Conservation (phyloP, 345 rosid species). For the Passiflora organensis region DNA sequence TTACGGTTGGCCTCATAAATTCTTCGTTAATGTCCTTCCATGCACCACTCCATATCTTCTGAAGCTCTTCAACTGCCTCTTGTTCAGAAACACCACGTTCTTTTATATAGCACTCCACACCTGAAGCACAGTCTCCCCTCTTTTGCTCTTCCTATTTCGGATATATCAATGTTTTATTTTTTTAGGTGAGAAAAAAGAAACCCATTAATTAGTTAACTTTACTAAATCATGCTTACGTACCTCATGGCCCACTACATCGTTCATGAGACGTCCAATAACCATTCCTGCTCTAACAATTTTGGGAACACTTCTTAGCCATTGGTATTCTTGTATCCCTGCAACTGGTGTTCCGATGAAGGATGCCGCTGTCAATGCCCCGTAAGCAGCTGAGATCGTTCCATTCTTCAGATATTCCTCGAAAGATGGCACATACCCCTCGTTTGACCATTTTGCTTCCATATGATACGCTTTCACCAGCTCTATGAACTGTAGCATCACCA, state of each 20-base stretch:
- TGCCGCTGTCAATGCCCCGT: slow-evolving; percentile 8
- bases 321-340: slow-evolving; percentile 14
- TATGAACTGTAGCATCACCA: slow-evolving; percentile 13
- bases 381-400: slow-evolving; percentile 10
- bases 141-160: slow-evolving; percentile 11
- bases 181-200: neutral
- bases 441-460: slow-evolving; percentile 28
- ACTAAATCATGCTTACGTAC: slow-evolving; percentile 2
- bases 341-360: slow-evolving; percentile 25
- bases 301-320: slow-evolving; percentile 15
- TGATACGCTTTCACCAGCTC: slow-evolving; percentile 10
- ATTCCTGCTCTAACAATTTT: slow-evolving; percentile 18
- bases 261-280: slow-evolving; percentile 24
- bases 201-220: slow-evolving; percentile 3
- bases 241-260: slow-evolving; percentile 21
- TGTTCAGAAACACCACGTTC: neutral
- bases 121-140: slow-evolving; percentile 16
- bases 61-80: neutral
- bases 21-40: slow-evolving; percentile 6
- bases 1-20: slow-evolving; percentile 1
- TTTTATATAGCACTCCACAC: slow-evolving; percentile 16
- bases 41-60: neutral
- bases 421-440: slow-evolving; percentile 15
- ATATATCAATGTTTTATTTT: neutral
- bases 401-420: slow-evolving; percentile 29